Evolutionary conservation across 768 basidiomycete species (phyloP), one percentile per base, ranked within the genome.

Genomic region (Polyporus arcularius): DNA sequence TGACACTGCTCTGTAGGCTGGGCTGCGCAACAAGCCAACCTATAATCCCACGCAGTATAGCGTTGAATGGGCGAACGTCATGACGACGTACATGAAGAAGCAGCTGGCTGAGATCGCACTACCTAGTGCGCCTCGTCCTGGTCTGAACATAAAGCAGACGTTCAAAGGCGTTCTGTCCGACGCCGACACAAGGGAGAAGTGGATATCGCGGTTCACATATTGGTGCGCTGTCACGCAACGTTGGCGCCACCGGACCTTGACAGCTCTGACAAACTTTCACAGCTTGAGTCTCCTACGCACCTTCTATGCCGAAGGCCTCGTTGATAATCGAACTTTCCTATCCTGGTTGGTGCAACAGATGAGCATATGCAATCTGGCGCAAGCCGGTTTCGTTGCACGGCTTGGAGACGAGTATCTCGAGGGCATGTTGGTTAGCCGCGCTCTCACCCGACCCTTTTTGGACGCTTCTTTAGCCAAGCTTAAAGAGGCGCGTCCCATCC

Each of bases 31-130:
- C 65, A 90, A 89, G 68, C 88, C 90, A 4, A 72, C 82, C n/a
- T 92, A 90, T 72, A 87, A 90, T 65, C 90, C 91, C 1, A 87
- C 82, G 5, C 90, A 90, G 66, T 93, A 94, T 69, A 92, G 91
- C 63, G 73, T 89, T 15, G 92, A 94, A 58, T 93, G 92, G 90
- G 87, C 93, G 2, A 89, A 85, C 67, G 82, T 91, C 8, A 83
- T 94, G 35, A 92, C 89, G 0, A 80, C 85, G 53, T 90, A 93
- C 68, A 76, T 94, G 74, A 92, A 89, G 77, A 94, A 93, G 67
- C 91, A 91, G 66, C 76, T 95, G 10, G 78, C 78, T 5, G 90
- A 92, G 30, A 93, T 94, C 57, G 84, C 84, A 11, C 77, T 94
- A 30, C 92, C 93, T 2, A 90, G 85, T 68, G 86, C 90, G 30